Evolutionary conservation across 2,329 filamentous ascomycete species (phyloP).

Genomic region (Myrmaecium sp.): DNA sequence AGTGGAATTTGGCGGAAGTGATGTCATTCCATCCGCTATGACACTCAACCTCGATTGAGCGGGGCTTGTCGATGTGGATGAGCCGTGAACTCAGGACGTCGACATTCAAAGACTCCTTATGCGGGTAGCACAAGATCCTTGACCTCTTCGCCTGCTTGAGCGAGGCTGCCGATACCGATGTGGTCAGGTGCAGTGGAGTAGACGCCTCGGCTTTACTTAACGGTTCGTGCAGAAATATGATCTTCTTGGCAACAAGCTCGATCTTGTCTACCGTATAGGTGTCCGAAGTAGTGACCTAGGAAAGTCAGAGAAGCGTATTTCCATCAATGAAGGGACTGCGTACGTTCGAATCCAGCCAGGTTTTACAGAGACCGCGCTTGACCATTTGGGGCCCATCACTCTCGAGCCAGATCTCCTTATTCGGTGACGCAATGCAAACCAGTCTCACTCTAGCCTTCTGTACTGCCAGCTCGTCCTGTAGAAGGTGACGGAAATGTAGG

Average conservation of each 20-base stretch:
- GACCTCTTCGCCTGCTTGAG: conserved; percentile 25
- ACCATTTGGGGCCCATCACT: conserved; percentile 29
- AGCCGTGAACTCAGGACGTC: conserved; percentile 48
- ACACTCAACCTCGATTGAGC: conserved; percentile 58
- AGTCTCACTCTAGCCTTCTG: conserved; percentile 49
- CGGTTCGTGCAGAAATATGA: conserved; percentile 49
- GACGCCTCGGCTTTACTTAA: conserved; percentile 32
- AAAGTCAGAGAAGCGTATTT: conserved; percentile 12
- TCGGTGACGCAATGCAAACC: conserved; percentile 37
- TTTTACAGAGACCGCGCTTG: conserved; percentile 36
- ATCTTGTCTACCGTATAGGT: conserved; percentile 61
- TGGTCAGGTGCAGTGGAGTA: conserved; percentile 30
- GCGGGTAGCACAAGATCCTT: conserved; percentile 57
- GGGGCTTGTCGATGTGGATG: conserved; percentile 65
- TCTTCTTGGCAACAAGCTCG: conserved; percentile 44
- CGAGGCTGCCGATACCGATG: conserved; percentile 17
- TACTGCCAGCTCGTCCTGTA: conserved; percentile 53
- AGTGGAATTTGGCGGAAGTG: conserved; percentile 28
- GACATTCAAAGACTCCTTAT: conserved; percentile 49
- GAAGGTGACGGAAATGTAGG: conserved; percentile 51
- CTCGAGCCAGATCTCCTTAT: conserved; percentile 52
- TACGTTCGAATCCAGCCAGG: conserved; percentile 33
- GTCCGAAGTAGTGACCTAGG: conserved; percentile 48
- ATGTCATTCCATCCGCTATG: conserved; percentile 58
- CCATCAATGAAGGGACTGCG: conserved; percentile 11